Percentiles rank a stretch among this genome's conserved stretches.
Conservation (phyloP, 1,284 basidiomycete genomes). For the Cryptococcus sp. region DNA sequence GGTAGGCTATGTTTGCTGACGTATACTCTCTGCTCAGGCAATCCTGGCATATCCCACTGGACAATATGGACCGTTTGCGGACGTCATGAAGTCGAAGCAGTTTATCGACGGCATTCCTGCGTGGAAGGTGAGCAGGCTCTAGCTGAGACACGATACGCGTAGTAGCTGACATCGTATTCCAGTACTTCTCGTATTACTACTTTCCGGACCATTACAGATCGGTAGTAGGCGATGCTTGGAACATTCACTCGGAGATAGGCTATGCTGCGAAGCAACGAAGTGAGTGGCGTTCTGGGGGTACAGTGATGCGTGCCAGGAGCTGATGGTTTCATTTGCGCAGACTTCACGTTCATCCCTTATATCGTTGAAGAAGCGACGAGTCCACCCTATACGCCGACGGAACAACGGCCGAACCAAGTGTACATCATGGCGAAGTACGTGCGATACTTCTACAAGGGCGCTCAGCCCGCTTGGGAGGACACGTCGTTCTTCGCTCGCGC, state of each 20-base stretch:
- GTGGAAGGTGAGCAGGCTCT: slow-evolving; percentile 28
- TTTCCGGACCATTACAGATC: slow-evolving; percentile 18
- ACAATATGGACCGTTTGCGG: slow-evolving; percentile 8
- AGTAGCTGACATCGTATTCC: neutral
- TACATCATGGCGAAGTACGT: slow-evolving; percentile 29
- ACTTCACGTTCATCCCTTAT: slow-evolving; percentile 20
- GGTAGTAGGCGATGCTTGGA: slow-evolving; percentile 27
- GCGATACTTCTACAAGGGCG: slow-evolving; percentile 22
- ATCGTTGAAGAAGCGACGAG: slow-evolving; percentile 13
- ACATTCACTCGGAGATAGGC: slow-evolving; percentile 14
- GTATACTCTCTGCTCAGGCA: slow-evolving; percentile 2
- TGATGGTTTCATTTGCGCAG: neutral
- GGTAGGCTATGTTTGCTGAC: too few species aligned
- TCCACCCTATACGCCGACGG: slow-evolving; percentile 10
- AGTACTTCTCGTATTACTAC: slow-evolving; percentile 30
- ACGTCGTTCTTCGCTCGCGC: slow-evolving; percentile 16
- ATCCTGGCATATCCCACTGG: slow-evolving; percentile 16
- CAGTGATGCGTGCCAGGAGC: neutral
- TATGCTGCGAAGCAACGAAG: slow-evolving; percentile 10
- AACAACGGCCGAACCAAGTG: slow-evolving; percentile 21
- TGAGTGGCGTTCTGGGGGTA: slow-evolving; percentile 1
- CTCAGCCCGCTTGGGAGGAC: slow-evolving; percentile 17
- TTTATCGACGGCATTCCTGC: slow-evolving; percentile 26
- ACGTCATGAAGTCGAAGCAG: slow-evolving; percentile 18
- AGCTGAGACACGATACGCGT: too few species aligned